Conservation (phyloP, 345 rosid genomes). For the Ceriops zippeliana region DNA sequence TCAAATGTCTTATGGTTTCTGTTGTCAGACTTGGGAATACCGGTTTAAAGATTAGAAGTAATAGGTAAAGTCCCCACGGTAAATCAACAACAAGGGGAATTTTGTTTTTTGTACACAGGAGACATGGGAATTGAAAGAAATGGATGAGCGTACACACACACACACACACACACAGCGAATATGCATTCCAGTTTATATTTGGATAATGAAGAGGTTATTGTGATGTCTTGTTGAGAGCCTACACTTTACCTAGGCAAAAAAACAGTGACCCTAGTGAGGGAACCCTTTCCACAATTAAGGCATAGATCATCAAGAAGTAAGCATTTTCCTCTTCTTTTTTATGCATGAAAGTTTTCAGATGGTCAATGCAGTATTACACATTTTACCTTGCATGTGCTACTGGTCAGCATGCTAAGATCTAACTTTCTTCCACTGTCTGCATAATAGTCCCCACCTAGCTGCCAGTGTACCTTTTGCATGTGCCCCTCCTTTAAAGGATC, state of each 20-base stretch:
- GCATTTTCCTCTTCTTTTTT: no score
- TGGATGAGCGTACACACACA: not conserved
- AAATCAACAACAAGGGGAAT: not conserved
- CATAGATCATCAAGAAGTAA: no score
- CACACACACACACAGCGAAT: no score
- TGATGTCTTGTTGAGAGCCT: no score
- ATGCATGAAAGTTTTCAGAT: no score
- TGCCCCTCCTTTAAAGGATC: not conserved
- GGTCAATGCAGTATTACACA: no score
- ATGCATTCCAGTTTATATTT: no score
- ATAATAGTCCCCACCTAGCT: conserved; percentile 20
- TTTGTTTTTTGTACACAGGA: not conserved
- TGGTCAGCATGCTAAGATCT: not conserved
- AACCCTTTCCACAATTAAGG: no score
- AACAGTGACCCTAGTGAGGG: no score
- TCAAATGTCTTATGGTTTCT: not conserved
- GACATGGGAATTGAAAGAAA: not conserved
- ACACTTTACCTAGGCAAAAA: no score
- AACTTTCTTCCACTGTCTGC: conserved; percentile 35
- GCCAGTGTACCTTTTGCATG: conserved; percentile 1
- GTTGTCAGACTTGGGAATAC: not conserved
- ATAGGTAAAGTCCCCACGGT: not conserved
- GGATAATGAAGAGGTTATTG: no score
- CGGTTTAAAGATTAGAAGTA: not conserved
- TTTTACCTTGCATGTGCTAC: not conserved